A percentile compares a stretch with the other conserved stretches of the same genome.
These are phyloP conservation scores for Podospora anserina DNA, from an alignment of 495 filamentous ascomycete genomes.

Conservation along the genomic window DNA sequence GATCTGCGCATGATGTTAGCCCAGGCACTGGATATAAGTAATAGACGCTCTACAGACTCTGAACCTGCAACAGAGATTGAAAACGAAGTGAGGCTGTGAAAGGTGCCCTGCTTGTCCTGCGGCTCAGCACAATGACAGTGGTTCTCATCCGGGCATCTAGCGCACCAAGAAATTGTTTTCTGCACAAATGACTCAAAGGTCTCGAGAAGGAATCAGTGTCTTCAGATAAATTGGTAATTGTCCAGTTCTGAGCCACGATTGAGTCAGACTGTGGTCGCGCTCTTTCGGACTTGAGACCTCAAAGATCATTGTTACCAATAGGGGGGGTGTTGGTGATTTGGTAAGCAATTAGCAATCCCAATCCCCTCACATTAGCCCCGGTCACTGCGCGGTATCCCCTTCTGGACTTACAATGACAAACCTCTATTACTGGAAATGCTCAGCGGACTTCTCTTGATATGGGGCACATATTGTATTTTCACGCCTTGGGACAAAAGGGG, in stretches of 20 bases:
- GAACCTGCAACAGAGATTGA: background rate
- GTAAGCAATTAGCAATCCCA: conserved; percentile 4
- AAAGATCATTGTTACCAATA: background rate
- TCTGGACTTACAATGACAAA: background rate
- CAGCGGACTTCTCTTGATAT: no score
- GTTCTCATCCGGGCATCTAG: background rate
- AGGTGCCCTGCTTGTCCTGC: background rate
- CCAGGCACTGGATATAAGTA: background rate
- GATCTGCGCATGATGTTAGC: background rate
- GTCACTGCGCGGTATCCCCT: conserved; percentile 9
- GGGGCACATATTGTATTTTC: no score
- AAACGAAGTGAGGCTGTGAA: background rate
- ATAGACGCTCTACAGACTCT: background rate
- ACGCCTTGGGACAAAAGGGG: background rate
- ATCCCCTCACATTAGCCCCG: background rate
- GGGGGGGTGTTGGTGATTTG: background rate
- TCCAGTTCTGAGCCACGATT: background rate
- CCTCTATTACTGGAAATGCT: background rate
- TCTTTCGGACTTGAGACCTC: background rate
- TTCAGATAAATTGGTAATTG: background rate
- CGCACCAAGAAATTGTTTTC: background rate
- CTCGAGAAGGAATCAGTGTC: background rate
- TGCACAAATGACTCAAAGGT: background rate
- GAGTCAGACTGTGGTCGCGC: background rate
- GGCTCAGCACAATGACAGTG: background rate